Evolutionary conservation across 2,329 filamentous ascomycete species (phyloP), one percentile per base, ranked within the genome.

Genomic region (Trichoderma pleuroti): DNA sequence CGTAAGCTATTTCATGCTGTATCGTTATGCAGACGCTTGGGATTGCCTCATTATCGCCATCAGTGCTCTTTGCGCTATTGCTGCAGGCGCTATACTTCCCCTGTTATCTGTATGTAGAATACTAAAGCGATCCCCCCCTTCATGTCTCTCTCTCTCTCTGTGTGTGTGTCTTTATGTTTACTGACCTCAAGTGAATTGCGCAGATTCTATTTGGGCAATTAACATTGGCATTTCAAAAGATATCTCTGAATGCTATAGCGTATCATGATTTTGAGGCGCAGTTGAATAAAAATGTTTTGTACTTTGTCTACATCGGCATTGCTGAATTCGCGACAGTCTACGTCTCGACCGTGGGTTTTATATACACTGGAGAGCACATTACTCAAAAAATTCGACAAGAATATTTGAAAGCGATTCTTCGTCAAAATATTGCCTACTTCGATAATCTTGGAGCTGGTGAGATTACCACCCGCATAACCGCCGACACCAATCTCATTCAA

Each of bases 371-470:
- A 1, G 73, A 75, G 32, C 72, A 63, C 3, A 82, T 83, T 0
- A 85, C 82, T 3, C 80, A 82, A 61, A 81, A 75, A 54, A 74
- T 79, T 21, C 74, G 85, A 6, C 78, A 82, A 32, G 77, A 79
- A 16, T 86, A 85, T 71, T 78, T 87, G 16, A 79, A 82, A 36
- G 76, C 80, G 28, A 78, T 82, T 1, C 76, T 87, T 5, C 77
- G 84, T 3, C 84, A 87, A 72, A 85, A 86, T 64, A 81, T 87
- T 24, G 81, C 80, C 72, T 84, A 83, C 73, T 87, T 86, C 68
- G 86, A 88, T 72, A 74, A 77, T 28, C 72, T 77, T 9, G 79
- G 77, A 36, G 66, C 68, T 24, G 82, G 81, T 2, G 82, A 81
- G 5, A 76, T 81, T 10, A 76, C 81, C 2, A 76, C 78, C 7